Evolutionary conservation across 176 grass and related monocot genomes (phyloP).

Genomic region (Thalia dealbata): DNA sequence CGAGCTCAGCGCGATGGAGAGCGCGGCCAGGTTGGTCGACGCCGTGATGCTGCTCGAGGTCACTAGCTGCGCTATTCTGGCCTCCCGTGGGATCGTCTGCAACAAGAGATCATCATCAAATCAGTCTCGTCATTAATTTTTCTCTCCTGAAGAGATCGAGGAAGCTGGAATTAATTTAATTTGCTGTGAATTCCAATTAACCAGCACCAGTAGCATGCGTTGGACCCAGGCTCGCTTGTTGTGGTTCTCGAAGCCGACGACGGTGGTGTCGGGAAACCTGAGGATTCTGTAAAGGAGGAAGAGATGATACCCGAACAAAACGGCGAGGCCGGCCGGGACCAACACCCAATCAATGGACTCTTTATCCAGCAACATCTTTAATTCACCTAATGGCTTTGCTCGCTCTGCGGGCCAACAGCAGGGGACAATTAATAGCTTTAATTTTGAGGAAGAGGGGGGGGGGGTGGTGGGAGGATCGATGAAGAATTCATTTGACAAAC

Average conservation of each 20-base stretch:
- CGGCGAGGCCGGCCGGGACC: constrained; percentile 49
- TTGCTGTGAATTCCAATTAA: too few species aligned
- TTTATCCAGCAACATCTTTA: constrained; percentile 38
- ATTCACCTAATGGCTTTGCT: too few species aligned
- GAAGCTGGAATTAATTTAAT: background rate
- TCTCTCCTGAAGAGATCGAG: too few species aligned
- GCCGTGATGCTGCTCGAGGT: constrained; percentile 69
- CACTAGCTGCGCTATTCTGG: constrained; percentile 49
- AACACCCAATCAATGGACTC: constrained; percentile 67
- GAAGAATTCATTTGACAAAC: too few species aligned
- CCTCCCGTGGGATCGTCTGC: constrained; percentile 39
- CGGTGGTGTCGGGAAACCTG: constrained; percentile 42
- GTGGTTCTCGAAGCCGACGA: constrained; percentile 90
- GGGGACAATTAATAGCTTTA: too few species aligned
- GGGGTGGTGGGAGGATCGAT: background rate
- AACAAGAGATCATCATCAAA: background rate
- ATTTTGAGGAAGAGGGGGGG: too few species aligned
- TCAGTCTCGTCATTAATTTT: too few species aligned
- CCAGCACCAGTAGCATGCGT: constrained; percentile 59
- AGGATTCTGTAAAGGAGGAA: constrained; percentile 83
- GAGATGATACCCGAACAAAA: constrained; percentile 82
- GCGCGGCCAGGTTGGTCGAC: constrained; percentile 67
- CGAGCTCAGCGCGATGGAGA: constrained; percentile 74
- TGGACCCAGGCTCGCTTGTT: constrained; percentile 84
- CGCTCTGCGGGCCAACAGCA: too few species aligned